Percentiles rank a stretch among this genome's conserved stretches.
phyloP scores from a whole-genome alignment of 129 eudicot species.

The Dittrichia graveolens region DNA sequence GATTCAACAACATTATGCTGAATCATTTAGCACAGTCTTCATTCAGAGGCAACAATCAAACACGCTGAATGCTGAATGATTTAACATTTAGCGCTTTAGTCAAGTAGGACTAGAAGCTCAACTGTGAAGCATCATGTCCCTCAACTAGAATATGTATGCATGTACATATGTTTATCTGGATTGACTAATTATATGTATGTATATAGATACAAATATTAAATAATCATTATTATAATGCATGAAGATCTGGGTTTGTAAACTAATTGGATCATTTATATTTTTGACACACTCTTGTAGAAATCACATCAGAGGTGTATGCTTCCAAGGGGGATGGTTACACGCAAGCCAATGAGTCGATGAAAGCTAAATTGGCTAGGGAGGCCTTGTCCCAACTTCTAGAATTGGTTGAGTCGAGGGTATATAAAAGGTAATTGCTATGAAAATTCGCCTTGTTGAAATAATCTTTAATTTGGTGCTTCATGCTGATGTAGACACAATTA shows the following conservation, averaged over 20 bases:
- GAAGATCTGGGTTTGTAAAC: neutral
- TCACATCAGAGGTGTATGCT: slow-evolving; percentile 39
- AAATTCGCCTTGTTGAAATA: neutral
- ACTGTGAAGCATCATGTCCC: neutral
- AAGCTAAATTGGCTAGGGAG: slow-evolving; percentile 46
- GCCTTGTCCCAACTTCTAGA: slow-evolving; percentile 52
- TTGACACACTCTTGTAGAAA: slow-evolving; percentile 37
- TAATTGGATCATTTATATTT: neutral
- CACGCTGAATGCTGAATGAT: no score
- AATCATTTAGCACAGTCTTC: no score
- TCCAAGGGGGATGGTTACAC: slow-evolving; percentile 34
- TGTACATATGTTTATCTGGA: neutral
- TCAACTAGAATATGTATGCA: neutral
- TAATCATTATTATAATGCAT: neutral
- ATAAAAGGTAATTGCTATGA: slow-evolving; percentile 42
- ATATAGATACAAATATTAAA: neutral
- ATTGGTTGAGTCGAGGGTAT: slow-evolving; percentile 44
- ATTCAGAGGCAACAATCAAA: no score
- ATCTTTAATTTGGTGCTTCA: neutral
- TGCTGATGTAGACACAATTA: neutral
- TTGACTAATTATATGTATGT: neutral
- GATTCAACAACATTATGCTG: no score
- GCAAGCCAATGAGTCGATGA: slow-evolving; percentile 41
- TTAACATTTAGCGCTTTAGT: no score
- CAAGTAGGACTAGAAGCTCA: slow-evolving; percentile 16